Percentiles rank a stretch among this genome's conserved stretches.
Evolutionary conservation across 1,284 basidiomycete species (phyloP).

Genomic region (Ceratobasidium sp.): DNA sequence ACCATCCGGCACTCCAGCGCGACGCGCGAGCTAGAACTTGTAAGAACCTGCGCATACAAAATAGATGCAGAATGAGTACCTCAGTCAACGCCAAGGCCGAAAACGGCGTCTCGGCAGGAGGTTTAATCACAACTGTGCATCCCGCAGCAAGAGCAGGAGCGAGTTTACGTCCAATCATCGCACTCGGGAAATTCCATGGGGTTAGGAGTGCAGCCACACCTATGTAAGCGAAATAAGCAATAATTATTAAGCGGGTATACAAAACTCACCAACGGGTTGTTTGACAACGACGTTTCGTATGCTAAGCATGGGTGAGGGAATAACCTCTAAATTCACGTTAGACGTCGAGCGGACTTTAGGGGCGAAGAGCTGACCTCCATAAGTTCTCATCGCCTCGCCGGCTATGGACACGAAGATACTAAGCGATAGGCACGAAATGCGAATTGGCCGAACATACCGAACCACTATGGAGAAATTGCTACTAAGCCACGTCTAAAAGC

Average conservation of each 20-base stretch:
- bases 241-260: not conserved
- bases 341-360: slow-evolving; percentile 52
- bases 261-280: slow-evolving; percentile 83
- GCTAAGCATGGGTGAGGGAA: slow-evolving; percentile 79
- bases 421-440: too few relatives aligned
- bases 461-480: slow-evolving; percentile 65
- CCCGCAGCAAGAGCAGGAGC: slow-evolving; percentile 93
- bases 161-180: slow-evolving; percentile 86
- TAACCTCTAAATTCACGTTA: slow-evolving; percentile 66
- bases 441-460: slow-evolving; percentile 56
- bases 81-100: slow-evolving; percentile 90
- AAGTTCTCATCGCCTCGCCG: slow-evolving; percentile 86
- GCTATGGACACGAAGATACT: slow-evolving; percentile 61
- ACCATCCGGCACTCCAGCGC: slow-evolving; percentile 93
- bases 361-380: slow-evolving; percentile 66
- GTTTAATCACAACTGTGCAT: slow-evolving; percentile 96
- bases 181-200: slow-evolving; percentile 94
- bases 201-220: slow-evolving; percentile 71
- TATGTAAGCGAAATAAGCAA: slow-evolving; percentile 32
- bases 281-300: slow-evolving; percentile 92
- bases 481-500: not conserved
- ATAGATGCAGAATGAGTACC: slow-evolving; percentile 55
- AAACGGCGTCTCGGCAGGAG: slow-evolving; percentile 95
- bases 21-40: slow-evolving; percentile 71
- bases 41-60: not conserved